Evolutionary conservation across 139 green algal species (phyloP), one percentile per base, ranked within the genome.

Genomic region (Picochlorum sp.): DNA sequence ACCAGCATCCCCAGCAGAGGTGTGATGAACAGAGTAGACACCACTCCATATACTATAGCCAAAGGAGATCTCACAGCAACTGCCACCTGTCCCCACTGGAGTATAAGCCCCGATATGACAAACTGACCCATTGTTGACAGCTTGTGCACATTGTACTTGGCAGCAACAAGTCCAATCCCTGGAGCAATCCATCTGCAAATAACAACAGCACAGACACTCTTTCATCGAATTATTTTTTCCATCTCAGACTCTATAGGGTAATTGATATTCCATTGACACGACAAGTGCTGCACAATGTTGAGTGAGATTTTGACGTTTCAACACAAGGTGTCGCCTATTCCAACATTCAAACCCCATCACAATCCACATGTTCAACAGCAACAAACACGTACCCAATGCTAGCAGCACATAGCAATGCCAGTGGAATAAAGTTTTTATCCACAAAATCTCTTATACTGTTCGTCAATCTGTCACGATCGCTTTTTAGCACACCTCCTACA

Each of bases 11-110:
- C 65, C 13, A 57, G 10, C 43, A 85, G 55, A 2, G 81, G 81
- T 1, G 67, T 75, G 10, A 82, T n/a, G 1, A 78, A 28, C 37
- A 88, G 69, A 57, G 81, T 81, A 57, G 76, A 68, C 1, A 33
- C 26, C 40, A 67, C 9, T n/a, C 67, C 60, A n/a, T 61, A 65
- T 33, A 45, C 31, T 2, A 76, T 33, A 5, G 47, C 55, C 4
- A 22, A 9, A 13, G 56, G 55, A 47, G 29, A 39, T 20, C 41
- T 53, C 31, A 72, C 32, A 18, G 71, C 57, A 3, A 30, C 39
- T 7, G 49, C 6, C 22, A 64, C 66, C 55, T 83, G 67, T 5
- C 78, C 65, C 4, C 33, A 37, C 30, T 68, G 55, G 26, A 83
- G 33, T 29, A 70, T 31, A 16, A 84, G 65, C 35, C 77, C 77